Base-by-base conservation (phyloP, 805 yeast genomes). In the Peterozyma toletana region DNA sequence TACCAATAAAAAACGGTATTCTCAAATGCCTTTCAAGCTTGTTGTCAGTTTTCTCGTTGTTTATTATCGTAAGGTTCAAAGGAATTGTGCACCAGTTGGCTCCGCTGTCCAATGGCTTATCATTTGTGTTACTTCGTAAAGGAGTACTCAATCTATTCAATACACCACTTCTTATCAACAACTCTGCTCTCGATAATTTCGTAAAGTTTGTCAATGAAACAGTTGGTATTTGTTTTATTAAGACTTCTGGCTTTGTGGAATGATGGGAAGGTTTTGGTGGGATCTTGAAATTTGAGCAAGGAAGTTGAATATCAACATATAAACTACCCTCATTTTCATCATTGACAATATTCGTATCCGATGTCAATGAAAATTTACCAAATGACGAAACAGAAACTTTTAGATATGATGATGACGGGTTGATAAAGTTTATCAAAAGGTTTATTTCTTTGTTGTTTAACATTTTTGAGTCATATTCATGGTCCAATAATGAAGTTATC, bases 51-150 rank as follows among this genome's bases (percentile, higher is more conserved):
- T 44, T 39, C 2, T n/a, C 18, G 5, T 5, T 16, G 5, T 17
- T 39, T 5, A 13, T 15, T 1, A 46, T 6, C 33, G 39, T 14
- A 6, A 53, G 17, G n/a, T 46, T 50, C n/a, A 63, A 7, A 0
- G 61, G 60, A 10, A 64, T 39, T 9, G 59, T 55, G 30, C 57
- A 45, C 56, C 58, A 64, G 40, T 63, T 63, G 1, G 49, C 48
- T 2, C 60, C 62, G 13, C 14, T 9, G 37, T 56, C 60, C 7
- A 53, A 36, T 1, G 55, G 53, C 13, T 35, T 33, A 30, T 21
- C 34, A 15, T 35, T 36, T 3, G 44, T 37, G 33, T 36, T 41
- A 17, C 29, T 37, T 15, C n/a, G 11, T 17, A 37, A 33, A 6
- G 39, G 45, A 13, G 35, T 34, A 5, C 37, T 39, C 37, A 38